These are phyloP conservation scores for Oryza longistaminata DNA, from an alignment of 176 grass and related monocot genomes.

Conservation along the genomic window DNA sequence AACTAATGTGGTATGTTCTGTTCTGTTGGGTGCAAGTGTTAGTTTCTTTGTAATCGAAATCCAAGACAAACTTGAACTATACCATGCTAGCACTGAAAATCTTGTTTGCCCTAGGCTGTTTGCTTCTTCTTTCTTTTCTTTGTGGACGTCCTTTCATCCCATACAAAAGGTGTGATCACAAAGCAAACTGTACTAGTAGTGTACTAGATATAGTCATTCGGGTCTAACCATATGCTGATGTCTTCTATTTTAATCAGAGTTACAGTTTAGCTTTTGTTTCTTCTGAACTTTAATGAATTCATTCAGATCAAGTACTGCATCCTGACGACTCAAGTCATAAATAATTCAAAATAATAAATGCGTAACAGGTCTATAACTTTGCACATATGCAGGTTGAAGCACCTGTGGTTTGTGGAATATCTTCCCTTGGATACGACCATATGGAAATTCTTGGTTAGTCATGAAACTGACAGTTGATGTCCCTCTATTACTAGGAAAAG, in stretches of 20 bases:
- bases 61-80: not conserved
- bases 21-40: slow-evolving; percentile 4
- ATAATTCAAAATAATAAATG: not conserved
- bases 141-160: not conserved
- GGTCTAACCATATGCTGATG: not conserved
- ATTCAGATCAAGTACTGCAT: slow-evolving; percentile 14
- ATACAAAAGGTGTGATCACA: not conserved
- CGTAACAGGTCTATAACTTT: slow-evolving; percentile 36
- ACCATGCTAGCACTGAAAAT: no score
- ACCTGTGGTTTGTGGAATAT: slow-evolving; percentile 82
- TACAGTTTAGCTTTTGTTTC: slow-evolving; percentile 5
- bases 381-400: slow-evolving; percentile 66
- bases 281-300: not conserved
- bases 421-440: slow-evolving; percentile 89
- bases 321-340: not conserved
- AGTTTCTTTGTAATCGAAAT: not conserved
- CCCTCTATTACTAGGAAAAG: not conserved
- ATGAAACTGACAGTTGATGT: slow-evolving; percentile 10
- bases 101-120: not conserved
- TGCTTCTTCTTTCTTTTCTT: slow-evolving; percentile 10
- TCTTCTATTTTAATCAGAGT: not conserved
- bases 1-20: slow-evolving; percentile 80
- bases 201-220: not conserved
- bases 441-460: slow-evolving; percentile 95
- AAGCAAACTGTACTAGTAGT: not conserved